These are phyloP conservation scores for Metschnikowia cubensis DNA, from an alignment of 805 yeast genomes.

Conservation along the genomic window DNA sequence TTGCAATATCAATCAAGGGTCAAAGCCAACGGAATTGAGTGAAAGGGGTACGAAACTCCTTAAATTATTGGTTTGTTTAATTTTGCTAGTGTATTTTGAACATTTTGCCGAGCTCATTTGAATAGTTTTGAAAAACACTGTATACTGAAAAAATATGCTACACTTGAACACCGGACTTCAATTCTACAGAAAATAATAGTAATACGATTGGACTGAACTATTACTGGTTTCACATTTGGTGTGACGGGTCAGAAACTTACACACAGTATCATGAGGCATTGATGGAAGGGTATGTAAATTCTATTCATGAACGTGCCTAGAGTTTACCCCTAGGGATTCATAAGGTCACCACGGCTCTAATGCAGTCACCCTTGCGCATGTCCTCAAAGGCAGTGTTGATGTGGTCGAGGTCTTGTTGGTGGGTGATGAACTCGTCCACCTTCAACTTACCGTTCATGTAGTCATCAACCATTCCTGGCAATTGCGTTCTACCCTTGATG, in stretches of 20 bases:
- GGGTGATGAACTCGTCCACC: conserved; percentile 94
- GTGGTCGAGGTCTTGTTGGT: conserved; percentile 69
- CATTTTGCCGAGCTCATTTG: too few relatives aligned
- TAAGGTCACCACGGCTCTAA: conserved; percentile 80
- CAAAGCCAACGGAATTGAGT: too few relatives aligned
- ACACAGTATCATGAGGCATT: not conserved
- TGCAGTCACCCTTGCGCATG: conserved; percentile 90
- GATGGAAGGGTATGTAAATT: conserved; percentile 2
- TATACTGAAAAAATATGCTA: too few relatives aligned
- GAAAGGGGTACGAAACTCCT: too few relatives aligned
- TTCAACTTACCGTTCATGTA: conserved; percentile 76
- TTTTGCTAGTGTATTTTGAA: too few relatives aligned
- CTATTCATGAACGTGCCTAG: not conserved
- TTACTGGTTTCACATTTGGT: not conserved
- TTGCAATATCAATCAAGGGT: too few relatives aligned
- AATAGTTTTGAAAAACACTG: too few relatives aligned
- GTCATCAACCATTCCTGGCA: conserved; percentile 85
- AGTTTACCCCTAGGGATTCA: conserved; percentile 17
- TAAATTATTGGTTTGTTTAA: too few relatives aligned
- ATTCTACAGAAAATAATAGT: not conserved
- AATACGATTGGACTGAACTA: not conserved
- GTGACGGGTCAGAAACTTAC: not conserved
- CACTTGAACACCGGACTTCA: not conserved
- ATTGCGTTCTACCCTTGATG: conserved; percentile 93
- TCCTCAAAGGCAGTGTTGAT: conserved; percentile 91